Evolutionary conservation across 2,329 filamentous ascomycete species (phyloP).

Genomic region (Claviceps purpurea): DNA sequence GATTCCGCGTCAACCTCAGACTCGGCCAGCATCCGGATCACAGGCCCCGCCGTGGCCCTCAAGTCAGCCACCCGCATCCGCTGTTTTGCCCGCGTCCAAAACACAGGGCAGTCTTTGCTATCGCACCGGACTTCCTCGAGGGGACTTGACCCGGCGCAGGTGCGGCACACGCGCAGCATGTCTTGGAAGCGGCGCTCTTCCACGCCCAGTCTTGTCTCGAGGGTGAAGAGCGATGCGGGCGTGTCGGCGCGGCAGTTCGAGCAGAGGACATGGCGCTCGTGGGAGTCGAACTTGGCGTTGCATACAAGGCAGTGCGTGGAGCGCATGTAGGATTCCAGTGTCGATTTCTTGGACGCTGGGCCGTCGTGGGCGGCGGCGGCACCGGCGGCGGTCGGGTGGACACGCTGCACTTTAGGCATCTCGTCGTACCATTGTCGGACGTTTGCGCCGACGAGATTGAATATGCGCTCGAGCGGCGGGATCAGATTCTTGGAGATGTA

Average conservation of each 20-base stretch:
- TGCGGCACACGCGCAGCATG: slow-evolving; percentile 60
- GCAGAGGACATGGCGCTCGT: slow-evolving; percentile 37
- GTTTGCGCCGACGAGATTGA: slow-evolving; percentile 89
- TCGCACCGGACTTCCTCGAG: slow-evolving; percentile 75
- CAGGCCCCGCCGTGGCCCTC: slow-evolving; percentile 18
- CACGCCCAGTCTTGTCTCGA: slow-evolving; percentile 47
- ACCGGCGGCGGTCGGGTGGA: slow-evolving; percentile 27
- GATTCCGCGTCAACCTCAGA: slow-evolving; percentile 12
- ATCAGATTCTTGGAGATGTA: slow-evolving; percentile 96
- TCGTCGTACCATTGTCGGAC: slow-evolving; percentile 88
- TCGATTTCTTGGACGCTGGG: slow-evolving; percentile 41
- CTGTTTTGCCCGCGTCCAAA: slow-evolving; percentile 64
- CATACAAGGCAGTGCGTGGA: slow-evolving; percentile 71
- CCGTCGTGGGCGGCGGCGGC: slow-evolving; percentile 5
- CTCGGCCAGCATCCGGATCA: slow-evolving; percentile 19
- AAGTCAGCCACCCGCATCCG: slow-evolving; percentile 30
- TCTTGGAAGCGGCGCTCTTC: slow-evolving; percentile 52
- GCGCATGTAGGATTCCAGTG: slow-evolving; percentile 88
- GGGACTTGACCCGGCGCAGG: slow-evolving; percentile 61
- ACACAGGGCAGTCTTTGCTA: slow-evolving; percentile 84
- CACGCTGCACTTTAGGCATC: slow-evolving; percentile 80
- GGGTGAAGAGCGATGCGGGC: slow-evolving; percentile 47
- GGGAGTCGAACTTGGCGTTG: slow-evolving; percentile 14
- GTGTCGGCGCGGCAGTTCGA: slow-evolving; percentile 36
- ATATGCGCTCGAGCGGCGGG: slow-evolving; percentile 87